Percentiles rank a stretch among this genome's conserved stretches.
These are phyloP conservation scores for Talaromyces trachyspermus DNA, from an alignment of 495 filamentous ascomycete genomes.

Conservation along the genomic window DNA sequence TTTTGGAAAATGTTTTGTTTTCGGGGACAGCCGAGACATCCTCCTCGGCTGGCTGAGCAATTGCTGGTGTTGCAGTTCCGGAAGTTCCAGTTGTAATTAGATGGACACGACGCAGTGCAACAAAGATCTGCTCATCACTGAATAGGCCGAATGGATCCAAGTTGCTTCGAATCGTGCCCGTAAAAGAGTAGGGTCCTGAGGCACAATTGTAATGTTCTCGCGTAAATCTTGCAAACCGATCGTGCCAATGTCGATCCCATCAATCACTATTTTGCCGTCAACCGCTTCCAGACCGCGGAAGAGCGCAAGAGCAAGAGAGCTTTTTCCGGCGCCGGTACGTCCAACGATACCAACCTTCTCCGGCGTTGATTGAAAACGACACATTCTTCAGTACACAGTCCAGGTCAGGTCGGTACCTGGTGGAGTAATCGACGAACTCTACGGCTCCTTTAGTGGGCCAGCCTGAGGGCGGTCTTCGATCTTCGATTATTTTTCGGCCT, in stretches of 20 bases:
- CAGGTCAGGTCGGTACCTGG: conserved; percentile 80
- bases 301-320: conserved; percentile 88
- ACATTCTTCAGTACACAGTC: conserved; percentile 78
- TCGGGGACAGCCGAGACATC: conserved; percentile 30
- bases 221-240: conserved; percentile 90
- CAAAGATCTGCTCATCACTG: conserved; percentile 87
- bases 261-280: conserved; percentile 80
- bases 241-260: conserved; percentile 76
- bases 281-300: conserved; percentile 96
- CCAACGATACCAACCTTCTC: conserved; percentile 97
- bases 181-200: conserved; percentile 98
- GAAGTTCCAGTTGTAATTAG: conserved; percentile 61
- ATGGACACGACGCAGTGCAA: conserved; percentile 81
- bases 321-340: conserved; percentile 94
- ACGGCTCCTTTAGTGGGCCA: conserved; percentile 88
- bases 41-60: conserved; percentile 11
- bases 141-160: conserved; percentile 91
- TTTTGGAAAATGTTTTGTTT: conserved; percentile 96
- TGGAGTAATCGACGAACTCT: conserved; percentile 80
- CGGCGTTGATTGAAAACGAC: conserved; percentile 75
- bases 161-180: conserved; percentile 89
- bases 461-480: conserved; percentile 64
- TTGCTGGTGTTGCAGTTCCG: conserved; percentile 31
- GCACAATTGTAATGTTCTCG: conserved; percentile 93
- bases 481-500: conserved; percentile 71